phyloP scores from a whole-genome alignment of 805 yeast genomes.

The Clavispora vitiphila region DNA sequence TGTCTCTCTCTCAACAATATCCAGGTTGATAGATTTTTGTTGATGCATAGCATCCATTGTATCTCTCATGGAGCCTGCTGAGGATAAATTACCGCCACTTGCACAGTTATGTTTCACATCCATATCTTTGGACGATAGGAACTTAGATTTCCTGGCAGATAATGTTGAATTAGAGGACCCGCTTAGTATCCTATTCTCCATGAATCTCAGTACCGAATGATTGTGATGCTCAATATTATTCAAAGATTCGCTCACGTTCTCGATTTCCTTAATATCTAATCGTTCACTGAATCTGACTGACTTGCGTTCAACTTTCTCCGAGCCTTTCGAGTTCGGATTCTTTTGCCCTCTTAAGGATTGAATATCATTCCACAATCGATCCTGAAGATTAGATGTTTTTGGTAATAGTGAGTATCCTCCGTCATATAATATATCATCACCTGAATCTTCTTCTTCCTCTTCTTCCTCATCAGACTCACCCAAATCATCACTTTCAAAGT shows the following conservation, averaged over 20 bases:
- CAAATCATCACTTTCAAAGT: conserved; percentile 31
- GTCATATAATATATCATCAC: conserved; percentile 24
- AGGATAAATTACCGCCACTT: too few species aligned
- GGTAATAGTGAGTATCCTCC: conserved; percentile 8
- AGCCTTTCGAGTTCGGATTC: neutral
- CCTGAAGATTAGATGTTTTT: conserved; percentile 8
- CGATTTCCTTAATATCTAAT: conserved; percentile 56
- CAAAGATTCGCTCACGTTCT: conserved; percentile 48
- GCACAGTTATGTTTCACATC: too few species aligned
- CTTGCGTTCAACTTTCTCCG: conserved; percentile 29
- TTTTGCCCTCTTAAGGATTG: conserved; percentile 19
- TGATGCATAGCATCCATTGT: too few species aligned
- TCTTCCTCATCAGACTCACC: conserved; percentile 26
- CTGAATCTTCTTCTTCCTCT: conserved; percentile 23
- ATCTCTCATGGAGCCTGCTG: too few species aligned
- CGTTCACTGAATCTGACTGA: conserved; percentile 50
- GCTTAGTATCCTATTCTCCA: conserved; percentile 11
- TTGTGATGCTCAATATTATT: conserved; percentile 21
- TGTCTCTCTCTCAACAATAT: too few species aligned
- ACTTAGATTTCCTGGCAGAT: neutral
- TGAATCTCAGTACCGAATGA: conserved; percentile 17
- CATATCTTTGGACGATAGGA: too few species aligned
- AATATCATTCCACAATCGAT: conserved; percentile 39
- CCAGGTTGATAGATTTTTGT: too few species aligned
- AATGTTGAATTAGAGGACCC: neutral